Evolutionary conservation across 2,329 filamentous ascomycete species (phyloP).

Genomic region (Paraphaeosphaeria sporulosa): DNA sequence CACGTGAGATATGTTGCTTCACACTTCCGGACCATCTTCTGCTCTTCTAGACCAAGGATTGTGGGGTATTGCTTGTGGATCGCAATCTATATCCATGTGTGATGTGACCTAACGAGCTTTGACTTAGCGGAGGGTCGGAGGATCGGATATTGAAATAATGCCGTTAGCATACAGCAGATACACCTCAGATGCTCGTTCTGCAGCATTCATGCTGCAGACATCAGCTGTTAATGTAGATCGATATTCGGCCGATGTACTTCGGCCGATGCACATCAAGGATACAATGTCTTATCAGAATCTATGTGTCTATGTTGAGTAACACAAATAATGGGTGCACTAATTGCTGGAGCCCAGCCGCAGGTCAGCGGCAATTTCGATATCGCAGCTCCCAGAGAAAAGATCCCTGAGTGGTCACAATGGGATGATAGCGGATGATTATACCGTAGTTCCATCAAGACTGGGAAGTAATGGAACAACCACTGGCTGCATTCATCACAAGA

Average conservation of each 20-base stretch:
- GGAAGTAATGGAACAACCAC: no score
- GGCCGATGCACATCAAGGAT: not conserved
- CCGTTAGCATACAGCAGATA: not conserved
- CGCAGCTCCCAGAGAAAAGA: no score
- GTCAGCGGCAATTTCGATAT: no score
- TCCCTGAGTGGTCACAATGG: no score
- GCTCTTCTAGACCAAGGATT: not conserved
- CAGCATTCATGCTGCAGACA: not conserved
- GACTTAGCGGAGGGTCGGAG: constrained; percentile 2
- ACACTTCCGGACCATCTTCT: not conserved
- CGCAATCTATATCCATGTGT: not conserved
- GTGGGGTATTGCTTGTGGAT: not conserved
- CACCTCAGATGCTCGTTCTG: no score
- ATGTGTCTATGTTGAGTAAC: no score
- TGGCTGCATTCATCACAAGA: not conserved
- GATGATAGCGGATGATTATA: no score
- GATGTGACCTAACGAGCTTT: not conserved
- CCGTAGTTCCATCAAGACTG: no score
- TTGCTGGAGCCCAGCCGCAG: no score
- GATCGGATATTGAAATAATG: not conserved
- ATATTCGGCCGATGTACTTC: not conserved
- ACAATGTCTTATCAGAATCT: no score
- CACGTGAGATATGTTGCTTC: not conserved
- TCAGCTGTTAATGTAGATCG: not conserved
- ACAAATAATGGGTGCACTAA: no score